phyloP scores from a whole-genome alignment of 352 stramenopile species.

The Halophytophthora polymorphica region DNA sequence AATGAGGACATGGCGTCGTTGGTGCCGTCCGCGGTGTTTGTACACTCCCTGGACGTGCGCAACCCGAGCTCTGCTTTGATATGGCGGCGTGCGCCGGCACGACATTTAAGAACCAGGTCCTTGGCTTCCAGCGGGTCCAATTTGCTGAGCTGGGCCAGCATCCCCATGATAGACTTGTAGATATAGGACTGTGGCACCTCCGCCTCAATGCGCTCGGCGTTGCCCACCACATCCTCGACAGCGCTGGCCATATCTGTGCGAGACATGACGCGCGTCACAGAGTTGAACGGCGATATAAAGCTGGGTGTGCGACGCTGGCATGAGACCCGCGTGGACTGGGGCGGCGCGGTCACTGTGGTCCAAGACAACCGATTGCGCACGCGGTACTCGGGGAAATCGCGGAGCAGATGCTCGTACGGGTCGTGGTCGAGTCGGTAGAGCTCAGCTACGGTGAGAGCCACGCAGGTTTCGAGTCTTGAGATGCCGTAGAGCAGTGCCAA shows the following conservation, averaged over 20 bases:
- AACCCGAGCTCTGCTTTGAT: constrained; percentile 13
- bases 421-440: constrained; percentile 66
- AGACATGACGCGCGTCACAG: too few relatives aligned
- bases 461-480: constrained; percentile 59
- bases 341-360: constrained; percentile 30
- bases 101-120: constrained; percentile 36
- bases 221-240: constrained; percentile 7
- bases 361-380: constrained; percentile 47
- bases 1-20: too few relatives aligned
- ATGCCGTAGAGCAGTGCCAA: constrained; percentile 59
- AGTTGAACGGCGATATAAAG: too few relatives aligned
- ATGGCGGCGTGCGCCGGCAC: constrained; percentile 34
- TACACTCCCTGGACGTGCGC: too few relatives aligned
- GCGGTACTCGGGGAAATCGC: constrained; percentile 70
- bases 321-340: constrained; percentile 6
- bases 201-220: constrained; percentile 33
- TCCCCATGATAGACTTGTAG: constrained; percentile 47
- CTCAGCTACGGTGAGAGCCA: constrained; percentile 48
- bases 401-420: constrained; percentile 55
- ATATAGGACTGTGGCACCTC: constrained; percentile 46
- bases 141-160: constrained; percentile 37
- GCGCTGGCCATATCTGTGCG: constrained; percentile 2
- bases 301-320: background rate
- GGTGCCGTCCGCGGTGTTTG: too few relatives aligned
- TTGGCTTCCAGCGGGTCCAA: constrained; percentile 53